Percentiles rank a stretch among this genome's conserved stretches.
Conservation (phyloP, 1,284 basidiomycete species). For the Porogramme epimiltina region DNA sequence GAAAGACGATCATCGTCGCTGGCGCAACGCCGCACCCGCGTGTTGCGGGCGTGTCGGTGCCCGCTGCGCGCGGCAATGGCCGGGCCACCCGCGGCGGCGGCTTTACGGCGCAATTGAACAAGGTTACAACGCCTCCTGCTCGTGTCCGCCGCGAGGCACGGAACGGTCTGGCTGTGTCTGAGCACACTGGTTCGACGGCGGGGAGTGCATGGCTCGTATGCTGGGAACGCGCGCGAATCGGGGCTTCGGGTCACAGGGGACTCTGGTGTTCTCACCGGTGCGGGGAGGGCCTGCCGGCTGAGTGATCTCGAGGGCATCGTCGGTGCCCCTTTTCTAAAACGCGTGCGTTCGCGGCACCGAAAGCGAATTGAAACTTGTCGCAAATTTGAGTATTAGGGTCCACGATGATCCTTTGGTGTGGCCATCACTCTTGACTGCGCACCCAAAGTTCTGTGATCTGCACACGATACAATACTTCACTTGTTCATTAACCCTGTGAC, state of each 20-base stretch:
- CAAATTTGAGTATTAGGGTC: not conserved
- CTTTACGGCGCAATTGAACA: constrained; percentile 14
- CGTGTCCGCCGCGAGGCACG: constrained; percentile 27
- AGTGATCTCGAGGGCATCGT: no score
- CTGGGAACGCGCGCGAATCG: constrained; percentile 20
- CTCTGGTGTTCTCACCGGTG: no score
- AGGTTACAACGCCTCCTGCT: constrained; percentile 20
- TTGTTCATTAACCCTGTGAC: no score
- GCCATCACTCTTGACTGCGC: constrained; percentile 3
- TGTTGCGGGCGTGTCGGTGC: constrained; percentile 7
- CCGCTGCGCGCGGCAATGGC: no score
- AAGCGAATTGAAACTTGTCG: constrained; percentile 12
- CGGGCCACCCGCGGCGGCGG: constrained; percentile 4
- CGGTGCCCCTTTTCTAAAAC: no score
- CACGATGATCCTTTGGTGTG: not conserved
- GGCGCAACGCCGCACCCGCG: constrained; percentile 20
- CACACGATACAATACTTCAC: no score
- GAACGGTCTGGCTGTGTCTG: constrained; percentile 4
- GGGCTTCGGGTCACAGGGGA: constrained; percentile 21
- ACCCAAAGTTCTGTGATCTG: not conserved
- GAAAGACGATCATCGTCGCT: not conserved
- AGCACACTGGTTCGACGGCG: constrained; percentile 8
- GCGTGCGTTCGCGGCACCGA: constrained; percentile 2
- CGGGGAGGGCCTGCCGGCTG: no score
- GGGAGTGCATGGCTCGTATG: constrained; percentile 4